Percentiles rank a stretch among this genome's conserved stretches.
These are phyloP conservation scores for Tulasnella sp. DNA, from an alignment of 768 basidiomycete species.

Conservation along the genomic window DNA sequence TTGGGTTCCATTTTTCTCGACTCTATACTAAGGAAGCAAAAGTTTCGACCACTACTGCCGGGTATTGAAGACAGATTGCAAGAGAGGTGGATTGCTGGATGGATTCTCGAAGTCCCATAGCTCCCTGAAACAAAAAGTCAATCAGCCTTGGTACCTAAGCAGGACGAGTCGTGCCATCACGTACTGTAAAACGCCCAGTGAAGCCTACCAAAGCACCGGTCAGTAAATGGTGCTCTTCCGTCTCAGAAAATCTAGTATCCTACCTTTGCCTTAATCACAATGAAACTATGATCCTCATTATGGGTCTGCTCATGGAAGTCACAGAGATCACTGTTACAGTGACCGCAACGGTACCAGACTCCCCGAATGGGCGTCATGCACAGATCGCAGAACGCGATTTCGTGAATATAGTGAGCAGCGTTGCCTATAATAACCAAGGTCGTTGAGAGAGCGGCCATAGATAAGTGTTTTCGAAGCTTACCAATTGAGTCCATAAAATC, in stretches of 20 bases:
- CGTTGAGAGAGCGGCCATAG: not conserved
- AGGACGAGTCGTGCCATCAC: slow-evolving; percentile 32
- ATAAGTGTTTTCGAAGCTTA: not conserved
- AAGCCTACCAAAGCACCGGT: slow-evolving; percentile 47
- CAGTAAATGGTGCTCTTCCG: slow-evolving; percentile 23
- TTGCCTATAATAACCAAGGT: slow-evolving; percentile 49
- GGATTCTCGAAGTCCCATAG: slow-evolving; percentile 59
- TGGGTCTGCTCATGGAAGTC: slow-evolving; percentile 78
- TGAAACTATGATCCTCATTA: slow-evolving; percentile 74
- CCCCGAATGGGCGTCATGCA: slow-evolving; percentile 81
- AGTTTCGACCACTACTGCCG: not conserved
- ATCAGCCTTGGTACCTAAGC: not conserved
- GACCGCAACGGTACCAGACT: slow-evolving; percentile 86
- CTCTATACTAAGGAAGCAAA: not conserved
- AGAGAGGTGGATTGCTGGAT: slow-evolving; percentile 52
- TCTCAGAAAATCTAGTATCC: slow-evolving; percentile 32
- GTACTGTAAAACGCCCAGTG: slow-evolving; percentile 71
- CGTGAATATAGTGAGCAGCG: slow-evolving; percentile 57
- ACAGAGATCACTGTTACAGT: slow-evolving; percentile 86
- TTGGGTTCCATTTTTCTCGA: not conserved
- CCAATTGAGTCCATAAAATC: slow-evolving; percentile 6
- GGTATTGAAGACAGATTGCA: slow-evolving; percentile 36
- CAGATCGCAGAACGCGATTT: slow-evolving; percentile 75
- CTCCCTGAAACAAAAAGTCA: slow-evolving; percentile 40
- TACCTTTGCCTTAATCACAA: slow-evolving; percentile 82